Percentiles rank a stretch among this genome's conserved stretches.
These are phyloP conservation scores for Colletotrichum kahawae DNA, from an alignment of 2,329 filamentous ascomycete genomes.

Conservation along the genomic window DNA sequence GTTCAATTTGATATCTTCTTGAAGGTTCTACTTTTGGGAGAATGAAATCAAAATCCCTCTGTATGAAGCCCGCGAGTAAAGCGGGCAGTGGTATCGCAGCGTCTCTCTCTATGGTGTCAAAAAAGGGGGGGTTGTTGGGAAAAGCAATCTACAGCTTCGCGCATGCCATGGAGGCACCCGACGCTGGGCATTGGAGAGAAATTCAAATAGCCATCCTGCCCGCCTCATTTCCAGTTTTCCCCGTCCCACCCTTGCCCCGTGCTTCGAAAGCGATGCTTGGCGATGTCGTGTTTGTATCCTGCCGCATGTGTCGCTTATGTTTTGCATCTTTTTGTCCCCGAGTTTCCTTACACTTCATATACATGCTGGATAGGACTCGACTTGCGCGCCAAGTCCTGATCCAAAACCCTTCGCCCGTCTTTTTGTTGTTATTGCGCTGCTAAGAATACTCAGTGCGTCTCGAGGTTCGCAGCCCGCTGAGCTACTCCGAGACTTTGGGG, in stretches of 20 bases:
- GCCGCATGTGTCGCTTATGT: neutral
- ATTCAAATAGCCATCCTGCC: neutral
- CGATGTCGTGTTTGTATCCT: neutral
- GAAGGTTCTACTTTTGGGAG: neutral
- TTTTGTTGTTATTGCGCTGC: neutral
- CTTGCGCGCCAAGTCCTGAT: neutral
- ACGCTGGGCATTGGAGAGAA: neutral
- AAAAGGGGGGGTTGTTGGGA: neutral
- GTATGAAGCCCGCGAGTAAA: neutral
- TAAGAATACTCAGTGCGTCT: neutral
- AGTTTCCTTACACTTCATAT: neutral
- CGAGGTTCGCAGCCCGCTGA: neutral
- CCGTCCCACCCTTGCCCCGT: neutral
- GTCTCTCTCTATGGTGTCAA: neutral
- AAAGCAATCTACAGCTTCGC: neutral
- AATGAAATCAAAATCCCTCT: neutral
- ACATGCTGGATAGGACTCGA: neutral
- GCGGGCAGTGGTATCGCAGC: neutral
- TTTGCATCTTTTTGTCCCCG: neutral
- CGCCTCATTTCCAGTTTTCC: neutral
- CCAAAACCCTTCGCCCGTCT: neutral
- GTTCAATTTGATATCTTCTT: neutral
- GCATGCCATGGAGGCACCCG: neutral
- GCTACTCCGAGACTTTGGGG: neutral
- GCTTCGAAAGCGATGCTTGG: neutral